Evolutionary conservation across 208 protist species (phyloP).

Genomic region (Leptomonas pyrrhocoris): DNA sequence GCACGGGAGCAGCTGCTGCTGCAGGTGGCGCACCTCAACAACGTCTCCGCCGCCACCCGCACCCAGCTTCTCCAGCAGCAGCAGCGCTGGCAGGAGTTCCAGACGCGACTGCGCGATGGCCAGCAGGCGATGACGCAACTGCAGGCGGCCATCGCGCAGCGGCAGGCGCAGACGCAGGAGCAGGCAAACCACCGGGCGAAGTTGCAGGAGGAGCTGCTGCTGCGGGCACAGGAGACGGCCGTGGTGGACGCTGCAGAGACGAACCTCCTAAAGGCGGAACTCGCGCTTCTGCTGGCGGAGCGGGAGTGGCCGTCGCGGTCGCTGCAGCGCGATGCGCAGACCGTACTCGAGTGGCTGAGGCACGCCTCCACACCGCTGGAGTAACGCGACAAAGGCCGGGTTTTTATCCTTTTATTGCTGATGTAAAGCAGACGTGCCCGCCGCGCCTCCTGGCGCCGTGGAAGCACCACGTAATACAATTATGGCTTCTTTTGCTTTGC

Average conservation of each 20-base stretch:
- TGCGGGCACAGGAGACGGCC: constrained; percentile 17
- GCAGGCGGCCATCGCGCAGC: constrained; percentile 33
- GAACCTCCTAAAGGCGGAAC: constrained; percentile 49
- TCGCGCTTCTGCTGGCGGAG: constrained; percentile 56
- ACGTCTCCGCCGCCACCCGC: constrained; percentile 39
- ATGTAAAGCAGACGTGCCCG: no score
- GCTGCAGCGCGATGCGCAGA: constrained; percentile 37
- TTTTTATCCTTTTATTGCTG: not conserved
- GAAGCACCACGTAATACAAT: no score
- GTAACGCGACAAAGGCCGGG: no score
- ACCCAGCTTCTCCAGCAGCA: constrained; percentile 63
- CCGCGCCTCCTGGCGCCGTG: no score
- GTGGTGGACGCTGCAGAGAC: constrained; percentile 29
- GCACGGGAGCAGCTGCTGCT: constrained; percentile 69
- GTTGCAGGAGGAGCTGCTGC: constrained; percentile 56
- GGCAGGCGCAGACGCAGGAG: constrained; percentile 41
- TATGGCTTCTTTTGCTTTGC: no score
- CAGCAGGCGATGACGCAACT: constrained; percentile 29
- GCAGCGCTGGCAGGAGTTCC: constrained; percentile 52
- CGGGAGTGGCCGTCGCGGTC: constrained; percentile 43
- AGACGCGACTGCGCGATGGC: constrained; percentile 23
- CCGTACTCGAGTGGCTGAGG: constrained; percentile 55
- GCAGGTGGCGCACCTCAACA: constrained; percentile 57
- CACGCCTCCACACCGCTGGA: constrained; percentile 39
- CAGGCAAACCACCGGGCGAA: constrained; percentile 32